phyloP scores from a whole-genome alignment of 2,329 filamentous ascomycete genomes.

The Cadophora gregata region DNA sequence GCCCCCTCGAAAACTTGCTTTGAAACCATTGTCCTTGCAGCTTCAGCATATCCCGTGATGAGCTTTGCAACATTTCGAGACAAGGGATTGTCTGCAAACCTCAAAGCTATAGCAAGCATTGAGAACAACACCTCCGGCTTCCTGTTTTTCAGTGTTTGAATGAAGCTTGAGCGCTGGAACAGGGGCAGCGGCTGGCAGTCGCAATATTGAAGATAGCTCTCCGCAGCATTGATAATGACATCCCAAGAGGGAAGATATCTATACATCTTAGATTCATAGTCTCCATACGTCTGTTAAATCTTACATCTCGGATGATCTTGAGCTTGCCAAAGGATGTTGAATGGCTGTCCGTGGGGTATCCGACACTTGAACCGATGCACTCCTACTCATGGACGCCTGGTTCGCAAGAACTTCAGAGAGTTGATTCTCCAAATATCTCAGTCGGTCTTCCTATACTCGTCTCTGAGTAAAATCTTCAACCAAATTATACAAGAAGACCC shows the following conservation, averaged over 20 bases:
- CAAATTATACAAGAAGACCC: conserved; percentile 15
- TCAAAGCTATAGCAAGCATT: conserved; percentile 49
- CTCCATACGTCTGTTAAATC: background rate
- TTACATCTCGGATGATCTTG: conserved; percentile 29
- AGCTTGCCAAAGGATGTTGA: conserved; percentile 4
- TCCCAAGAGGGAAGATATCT: conserved; percentile 48
- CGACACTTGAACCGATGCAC: conserved; percentile 23
- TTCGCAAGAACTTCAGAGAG: conserved; percentile 40
- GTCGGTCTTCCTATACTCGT: conserved; percentile 37
- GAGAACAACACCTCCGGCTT: conserved; percentile 46
- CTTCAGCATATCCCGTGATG: conserved; percentile 47
- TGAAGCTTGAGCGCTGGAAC: conserved; percentile 50
- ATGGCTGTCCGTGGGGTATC: conserved; percentile 23
- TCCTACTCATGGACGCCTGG: conserved; percentile 29
- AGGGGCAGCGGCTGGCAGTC: conserved; percentile 57
- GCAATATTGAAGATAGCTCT: conserved; percentile 54
- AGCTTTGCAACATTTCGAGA: conserved; percentile 36
- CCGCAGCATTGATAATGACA: conserved; percentile 47
- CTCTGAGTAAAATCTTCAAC: background rate
- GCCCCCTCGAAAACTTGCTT: conserved; percentile 45
- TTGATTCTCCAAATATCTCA: conserved; percentile 39
- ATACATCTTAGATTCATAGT: background rate
- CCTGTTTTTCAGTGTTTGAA: conserved; percentile 48
- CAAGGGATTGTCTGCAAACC: conserved; percentile 48
- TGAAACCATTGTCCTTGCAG: conserved; percentile 44